Evolutionary conservation across 345 rosid species (phyloP).

Genomic region (Melastoma malabathricum): DNA sequence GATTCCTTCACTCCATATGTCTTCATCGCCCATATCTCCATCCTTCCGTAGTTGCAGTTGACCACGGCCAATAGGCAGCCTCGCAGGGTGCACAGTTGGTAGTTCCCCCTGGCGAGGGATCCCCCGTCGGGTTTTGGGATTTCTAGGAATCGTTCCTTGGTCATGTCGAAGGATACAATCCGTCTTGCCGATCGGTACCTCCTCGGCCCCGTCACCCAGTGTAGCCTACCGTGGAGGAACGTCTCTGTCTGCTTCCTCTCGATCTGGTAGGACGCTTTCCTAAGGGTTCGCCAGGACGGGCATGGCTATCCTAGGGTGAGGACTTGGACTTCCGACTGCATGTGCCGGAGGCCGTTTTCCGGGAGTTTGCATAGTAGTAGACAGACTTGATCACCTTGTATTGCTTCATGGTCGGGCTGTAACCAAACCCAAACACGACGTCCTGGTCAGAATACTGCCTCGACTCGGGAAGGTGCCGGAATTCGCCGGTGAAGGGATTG

Average conservation of each 20-base stretch:
- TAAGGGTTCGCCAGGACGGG: constrained; percentile 51
- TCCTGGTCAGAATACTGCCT: constrained; percentile 14
- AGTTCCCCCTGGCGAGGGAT: constrained; percentile 44
- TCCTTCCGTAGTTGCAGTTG: constrained; percentile 49
- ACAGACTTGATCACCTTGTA: constrained; percentile 31
- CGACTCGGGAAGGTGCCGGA: constrained; percentile 18
- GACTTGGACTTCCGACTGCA: constrained; percentile 23
- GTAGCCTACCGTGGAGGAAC: constrained; percentile 60
- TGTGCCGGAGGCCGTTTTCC: neutral
- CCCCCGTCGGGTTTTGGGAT: constrained; percentile 66
- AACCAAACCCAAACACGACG: constrained; percentile 32
- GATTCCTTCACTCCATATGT: constrained; percentile 51
- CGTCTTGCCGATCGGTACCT: constrained; percentile 47
- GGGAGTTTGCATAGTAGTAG: constrained; percentile 18
- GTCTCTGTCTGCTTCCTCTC: constrained; percentile 52
- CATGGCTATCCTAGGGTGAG: constrained; percentile 15
- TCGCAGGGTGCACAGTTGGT: constrained; percentile 35
- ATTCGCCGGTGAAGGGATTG: constrained; percentile 28
- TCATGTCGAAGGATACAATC: constrained; percentile 63
- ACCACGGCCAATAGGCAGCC: constrained; percentile 59
- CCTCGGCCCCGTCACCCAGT: constrained; percentile 57
- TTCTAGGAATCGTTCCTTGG: constrained; percentile 59
- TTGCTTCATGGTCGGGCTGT: constrained; percentile 10
- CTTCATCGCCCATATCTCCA: constrained; percentile 90
- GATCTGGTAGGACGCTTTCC: constrained; percentile 47